Evolutionary conservation across 2,329 filamentous ascomycete genomes (phyloP), one percentile per base, ranked within the genome.

Genomic region (Hymenoscyphus repandus): DNA sequence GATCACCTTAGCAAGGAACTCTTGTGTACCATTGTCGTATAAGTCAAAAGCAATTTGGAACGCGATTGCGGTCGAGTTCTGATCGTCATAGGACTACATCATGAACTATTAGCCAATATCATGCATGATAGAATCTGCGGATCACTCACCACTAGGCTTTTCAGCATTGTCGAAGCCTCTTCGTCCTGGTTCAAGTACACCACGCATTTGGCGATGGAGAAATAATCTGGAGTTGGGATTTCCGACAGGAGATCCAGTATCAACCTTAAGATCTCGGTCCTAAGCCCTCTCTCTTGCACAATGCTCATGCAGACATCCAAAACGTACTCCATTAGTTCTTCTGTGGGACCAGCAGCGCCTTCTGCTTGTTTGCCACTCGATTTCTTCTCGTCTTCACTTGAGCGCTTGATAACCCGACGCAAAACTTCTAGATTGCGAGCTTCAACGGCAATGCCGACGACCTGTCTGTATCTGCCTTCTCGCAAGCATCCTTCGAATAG

Each of bases 21-120:
- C 93, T 64, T 99, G 93, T 0, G 93, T 97, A 60, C 93, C 93
- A 65, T 99, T 99, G 72, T 99, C 93, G 70, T 96, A 97, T 5
- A 99, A 78, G 64, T 99, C 93, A 64, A 99, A 99, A 1, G 92
- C 93, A 51, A 99, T 95, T 68, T 99, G 93, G 69, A 97, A 99
- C 15, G 93, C 93, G 45, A 89, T 86, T 17, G 91, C 88, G 13
- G 89, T 80, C 0, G 90, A 90, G 53, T 83, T 83, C 45, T 83
- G 77, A 59, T 95, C 88, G 5, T 83, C 88, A 58, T 87, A 87
- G 54, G 86, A 54, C 58, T 58, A 30, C 22, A 44, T 32, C 18
- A 18, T 30, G 12, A 50, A 52, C 37, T 49, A 7, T 27, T 7
- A 27, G 22, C 22, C 22, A 27, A 27, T 36, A 31, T 33, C 12